phyloP scores from a whole-genome alignment of 2,329 filamentous ascomycete genomes.

The Colletotrichum paranaense region DNA sequence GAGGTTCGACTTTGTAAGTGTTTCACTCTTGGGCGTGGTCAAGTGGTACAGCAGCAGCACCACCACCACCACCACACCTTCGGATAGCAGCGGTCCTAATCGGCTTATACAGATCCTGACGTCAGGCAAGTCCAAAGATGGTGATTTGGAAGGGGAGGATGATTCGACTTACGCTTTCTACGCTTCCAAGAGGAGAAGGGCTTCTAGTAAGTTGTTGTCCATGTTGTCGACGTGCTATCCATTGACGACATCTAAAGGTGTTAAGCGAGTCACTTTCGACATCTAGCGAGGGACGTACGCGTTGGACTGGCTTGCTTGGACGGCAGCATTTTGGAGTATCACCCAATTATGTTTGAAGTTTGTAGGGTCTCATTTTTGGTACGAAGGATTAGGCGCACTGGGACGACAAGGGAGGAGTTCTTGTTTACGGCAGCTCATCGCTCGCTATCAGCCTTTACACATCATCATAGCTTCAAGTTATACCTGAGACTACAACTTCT shows the following conservation, averaged over 20 bases:
- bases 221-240: background rate
- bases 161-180: conserved; percentile 36
- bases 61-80: background rate
- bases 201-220: conserved; percentile 28
- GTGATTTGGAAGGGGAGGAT: conserved; percentile 28
- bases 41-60: background rate
- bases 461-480: too few relatives aligned
- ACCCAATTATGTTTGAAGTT: too few relatives aligned
- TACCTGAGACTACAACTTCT: too few relatives aligned
- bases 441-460: too few relatives aligned
- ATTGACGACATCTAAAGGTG: background rate
- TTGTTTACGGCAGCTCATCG: too few relatives aligned
- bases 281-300: background rate
- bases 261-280: conserved; percentile 33
- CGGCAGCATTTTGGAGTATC: too few relatives aligned
- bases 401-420: too few relatives aligned
- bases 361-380: too few relatives aligned
- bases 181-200: conserved; percentile 28
- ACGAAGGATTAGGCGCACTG: too few relatives aligned
- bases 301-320: too few relatives aligned
- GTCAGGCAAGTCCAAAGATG: conserved; percentile 23
- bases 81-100: background rate
- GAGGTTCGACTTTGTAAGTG: conserved; percentile 34
- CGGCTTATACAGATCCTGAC: conserved; percentile 26
- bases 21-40: background rate